Base-by-base conservation (phyloP, 2,329 filamentous ascomycete genomes). In the Nemania diffusa region DNA sequence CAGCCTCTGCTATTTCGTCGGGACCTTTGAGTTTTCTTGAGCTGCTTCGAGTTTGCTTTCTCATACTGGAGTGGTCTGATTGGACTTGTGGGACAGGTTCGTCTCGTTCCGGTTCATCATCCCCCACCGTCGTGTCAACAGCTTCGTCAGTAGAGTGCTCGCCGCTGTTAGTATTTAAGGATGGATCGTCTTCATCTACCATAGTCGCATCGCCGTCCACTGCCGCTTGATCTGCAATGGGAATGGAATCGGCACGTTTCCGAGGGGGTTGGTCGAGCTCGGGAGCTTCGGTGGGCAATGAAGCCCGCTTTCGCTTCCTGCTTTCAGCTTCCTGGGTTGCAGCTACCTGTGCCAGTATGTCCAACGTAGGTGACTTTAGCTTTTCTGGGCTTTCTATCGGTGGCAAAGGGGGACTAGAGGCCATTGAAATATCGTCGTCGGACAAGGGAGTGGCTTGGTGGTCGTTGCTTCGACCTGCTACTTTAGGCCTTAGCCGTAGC, bases 401-500 rank as follows among this genome's bases (percentile, higher is more conserved):
- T 63, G 72, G 76, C 55, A 68, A 68, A 7, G 77, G 76, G 8
- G 77, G 77, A 58, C 76, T 78, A 9, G 77, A 78, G 63, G 73
- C 74, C 71, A 78, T 77, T 40, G 76, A 78, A 24, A 69, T 56
- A 26, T 75, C 75, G 42, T 73, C 74, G 48, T 78, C 75, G 24
- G 80, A 79, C 40, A 78, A 72, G 24, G 72, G 74, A 59, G 79
- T 78, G 60, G 80, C 80, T 61, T 82, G 81, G 37, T 78, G 74
- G 24, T 79, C 79, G 50, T 79, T 76, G 50, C 79, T 79, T 15
- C 78, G 74, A 44, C 77, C 53, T 24, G 57, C 62, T 24, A 68
- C 62, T 48, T 63, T 73, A 46, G 61, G 62, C 7, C 69, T 71
- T 57, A 71, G 88, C 72, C 89, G 88, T 67, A 94, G 85, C 82